Base-by-base conservation (phyloP, 345 rosid species). In the Gossypioides kirkii region DNA sequence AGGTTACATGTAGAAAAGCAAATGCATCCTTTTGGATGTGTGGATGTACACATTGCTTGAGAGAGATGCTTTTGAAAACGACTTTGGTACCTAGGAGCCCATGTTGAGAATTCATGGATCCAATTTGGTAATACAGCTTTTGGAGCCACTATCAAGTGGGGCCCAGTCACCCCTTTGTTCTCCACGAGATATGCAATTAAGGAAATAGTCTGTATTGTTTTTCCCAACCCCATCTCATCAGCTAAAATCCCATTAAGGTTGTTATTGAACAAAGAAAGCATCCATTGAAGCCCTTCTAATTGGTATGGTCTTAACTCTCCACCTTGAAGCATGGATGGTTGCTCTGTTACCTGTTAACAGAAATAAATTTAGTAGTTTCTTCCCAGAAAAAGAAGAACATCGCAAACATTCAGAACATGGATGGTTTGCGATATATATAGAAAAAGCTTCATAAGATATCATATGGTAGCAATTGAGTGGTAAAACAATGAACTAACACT, bases 191-290 rank as follows among this genome's bases (percentile, higher is more conserved):
- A 90, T 1, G 98, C 97, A 77, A 96, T 82, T 80, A 93, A 77
- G 6, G 99, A 87, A 70, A 96, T 96, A 38, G 99, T 96, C 80
- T 96, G 99, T 73, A 96, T 96, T 59, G 99, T 93, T 81, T 96
- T 96, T 42, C 99, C 99, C 83, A 96, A 76, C 52, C 99, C 99
- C 99, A 96, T 96, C 87, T 96, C 99, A 81, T 96, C 99, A 64
- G 99, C 99, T 85, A 96, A 86, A 78, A 96, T 93, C 59, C 99
- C 99, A 79, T 96, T 96, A 50, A 96, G 88, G 80, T 93, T 90
- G 90, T 96, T 96, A 81, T 96, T 96, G 81, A 87, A 96, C 79
- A 96, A 83, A 68, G 99, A 96, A 43, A 96, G 81, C 99, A 96
- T 96, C 99, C 99, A 93, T 36, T 96, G 99, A 72, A 96, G 99